Conservation (phyloP, 1,139 yeast species). For the Suhomyces yuchorum region DNA sequence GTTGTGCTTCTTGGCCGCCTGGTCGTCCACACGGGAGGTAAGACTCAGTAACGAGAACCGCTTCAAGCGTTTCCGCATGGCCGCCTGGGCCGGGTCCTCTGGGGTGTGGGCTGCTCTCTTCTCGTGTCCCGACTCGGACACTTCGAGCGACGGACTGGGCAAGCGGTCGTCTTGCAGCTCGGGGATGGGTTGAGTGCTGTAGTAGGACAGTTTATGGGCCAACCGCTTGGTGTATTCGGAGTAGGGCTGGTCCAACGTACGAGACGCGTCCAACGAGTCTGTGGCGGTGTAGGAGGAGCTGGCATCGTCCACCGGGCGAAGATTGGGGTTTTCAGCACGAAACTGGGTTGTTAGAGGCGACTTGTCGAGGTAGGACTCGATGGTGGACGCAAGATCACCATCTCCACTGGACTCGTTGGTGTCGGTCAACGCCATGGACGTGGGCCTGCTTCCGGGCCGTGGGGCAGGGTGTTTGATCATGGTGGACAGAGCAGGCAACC, state of each 20-base stretch:
- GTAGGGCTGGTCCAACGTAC: conserved; percentile 17
- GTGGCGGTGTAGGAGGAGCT: background rate
- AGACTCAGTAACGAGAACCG: conserved; percentile 17
- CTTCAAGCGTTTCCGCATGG: conserved; percentile 12
- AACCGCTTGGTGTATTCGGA: background rate
- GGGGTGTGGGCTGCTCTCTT: background rate
- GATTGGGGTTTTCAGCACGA: conserved; percentile 31
- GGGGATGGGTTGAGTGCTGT: conserved; percentile 17
- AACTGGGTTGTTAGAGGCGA: conserved; percentile 28
- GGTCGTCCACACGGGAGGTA: background rate
- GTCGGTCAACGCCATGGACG: conserved; percentile 3
- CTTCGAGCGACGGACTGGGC: conserved; percentile 20
- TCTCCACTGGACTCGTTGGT: conserved; percentile 7
- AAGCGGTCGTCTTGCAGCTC: conserved; percentile 16
- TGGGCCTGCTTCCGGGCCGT: conserved; percentile 3
- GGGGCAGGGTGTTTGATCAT: conserved; percentile 13
- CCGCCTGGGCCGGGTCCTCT: conserved; percentile 3
- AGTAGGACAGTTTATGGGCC: conserved; percentile 18
- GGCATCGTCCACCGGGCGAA: conserved; percentile 22
- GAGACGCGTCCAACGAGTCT: conserved; percentile 1
- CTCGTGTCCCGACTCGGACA: conserved; percentile 7
- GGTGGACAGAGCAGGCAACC: background rate
- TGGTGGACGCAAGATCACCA: conserved; percentile 10
- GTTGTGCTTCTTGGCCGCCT: conserved; percentile 6
- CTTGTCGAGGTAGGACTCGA: conserved; percentile 27